These are phyloP conservation scores for Aspergillus bridgeri DNA, from an alignment of 495 filamentous ascomycete genomes.

Conservation along the genomic window DNA sequence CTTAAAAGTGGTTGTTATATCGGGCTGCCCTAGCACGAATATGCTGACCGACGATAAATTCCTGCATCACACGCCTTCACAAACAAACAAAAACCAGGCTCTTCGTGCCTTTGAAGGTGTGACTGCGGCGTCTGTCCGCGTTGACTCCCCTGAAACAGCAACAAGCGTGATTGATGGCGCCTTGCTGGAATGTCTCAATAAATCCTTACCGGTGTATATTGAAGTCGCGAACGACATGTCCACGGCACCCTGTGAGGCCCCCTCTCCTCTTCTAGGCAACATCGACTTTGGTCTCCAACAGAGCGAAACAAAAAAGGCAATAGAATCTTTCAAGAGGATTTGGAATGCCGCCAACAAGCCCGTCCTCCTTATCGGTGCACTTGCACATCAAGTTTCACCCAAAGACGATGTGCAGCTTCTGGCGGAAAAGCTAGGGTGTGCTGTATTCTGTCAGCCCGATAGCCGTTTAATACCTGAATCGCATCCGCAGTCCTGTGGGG, in stretches of 20 bases:
- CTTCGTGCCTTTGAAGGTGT: slow-evolving; percentile 6
- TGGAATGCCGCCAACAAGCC: slow-evolving; percentile 13
- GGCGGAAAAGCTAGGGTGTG: slow-evolving; percentile 13
- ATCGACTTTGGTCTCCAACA: background rate
- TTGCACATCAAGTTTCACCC: slow-evolving; percentile 1
- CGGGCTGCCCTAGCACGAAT: slow-evolving; percentile 43
- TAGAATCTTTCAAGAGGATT: background rate
- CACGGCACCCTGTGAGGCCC: background rate
- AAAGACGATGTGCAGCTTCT: slow-evolving; percentile 1
- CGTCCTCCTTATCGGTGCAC: slow-evolving; percentile 11
- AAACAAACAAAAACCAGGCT: slow-evolving; percentile 7
- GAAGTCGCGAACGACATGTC: slow-evolving; percentile 12
- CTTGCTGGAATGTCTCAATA: slow-evolving; percentile 4
- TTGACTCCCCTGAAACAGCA: background rate
- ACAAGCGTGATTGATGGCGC: slow-evolving; percentile 4
- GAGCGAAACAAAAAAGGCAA: slow-evolving; percentile 3
- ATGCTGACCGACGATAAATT: background rate
- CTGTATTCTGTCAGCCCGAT: slow-evolving; percentile 18
- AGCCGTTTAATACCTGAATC: slow-evolving; percentile 9
- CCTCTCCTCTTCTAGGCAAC: background rate
- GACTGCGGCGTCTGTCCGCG: slow-evolving; percentile 6
- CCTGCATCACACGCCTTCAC: slow-evolving; percentile 7
- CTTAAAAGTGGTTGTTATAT: slow-evolving; percentile 73
- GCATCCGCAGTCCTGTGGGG: slow-evolving; percentile 14
- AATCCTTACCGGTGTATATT: slow-evolving; percentile 11